phyloP scores from a whole-genome alignment of 2,329 filamentous ascomycete genomes.

The Podosphaera fusca region DNA sequence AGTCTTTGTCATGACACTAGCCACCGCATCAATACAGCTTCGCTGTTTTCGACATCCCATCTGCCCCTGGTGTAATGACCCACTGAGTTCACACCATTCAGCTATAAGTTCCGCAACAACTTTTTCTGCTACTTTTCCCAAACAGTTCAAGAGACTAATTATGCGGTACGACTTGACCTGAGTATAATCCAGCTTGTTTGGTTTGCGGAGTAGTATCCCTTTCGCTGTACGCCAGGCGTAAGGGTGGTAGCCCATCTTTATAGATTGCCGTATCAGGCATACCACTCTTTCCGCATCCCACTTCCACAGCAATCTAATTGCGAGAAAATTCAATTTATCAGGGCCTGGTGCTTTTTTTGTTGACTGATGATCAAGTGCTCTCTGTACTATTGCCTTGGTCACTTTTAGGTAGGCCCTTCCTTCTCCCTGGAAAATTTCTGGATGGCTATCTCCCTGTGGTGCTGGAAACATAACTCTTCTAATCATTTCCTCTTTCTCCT shows the following conservation, averaged over 20 bases:
- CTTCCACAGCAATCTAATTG: too few relatives aligned
- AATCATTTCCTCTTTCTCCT: slow-evolving; percentile 1
- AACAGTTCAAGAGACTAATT: neutral
- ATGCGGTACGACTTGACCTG: neutral
- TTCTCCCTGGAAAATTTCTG: neutral
- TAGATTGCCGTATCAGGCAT: too few relatives aligned
- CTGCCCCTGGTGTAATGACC: neutral
- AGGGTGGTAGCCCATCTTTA: too few relatives aligned
- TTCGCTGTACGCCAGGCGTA: too few relatives aligned
- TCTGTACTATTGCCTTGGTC: neutral
- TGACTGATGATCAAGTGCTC: neutral
- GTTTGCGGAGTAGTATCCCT: too few relatives aligned
- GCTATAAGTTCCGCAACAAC: neutral
- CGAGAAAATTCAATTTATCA: too few relatives aligned
- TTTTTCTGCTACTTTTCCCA: neutral
- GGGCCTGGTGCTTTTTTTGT: too few relatives aligned
- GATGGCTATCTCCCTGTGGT: too few relatives aligned
- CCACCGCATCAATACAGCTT: too few relatives aligned
- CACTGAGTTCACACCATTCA: neutral
- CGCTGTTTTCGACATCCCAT: neutral
- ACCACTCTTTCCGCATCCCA: too few relatives aligned
- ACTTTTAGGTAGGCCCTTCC: neutral
- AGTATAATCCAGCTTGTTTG: too few relatives aligned
- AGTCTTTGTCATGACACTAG: too few relatives aligned
- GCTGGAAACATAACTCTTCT: neutral